These are phyloP conservation scores for Triadica sebifera DNA, from an alignment of 345 rosid species.

Conservation along the genomic window DNA sequence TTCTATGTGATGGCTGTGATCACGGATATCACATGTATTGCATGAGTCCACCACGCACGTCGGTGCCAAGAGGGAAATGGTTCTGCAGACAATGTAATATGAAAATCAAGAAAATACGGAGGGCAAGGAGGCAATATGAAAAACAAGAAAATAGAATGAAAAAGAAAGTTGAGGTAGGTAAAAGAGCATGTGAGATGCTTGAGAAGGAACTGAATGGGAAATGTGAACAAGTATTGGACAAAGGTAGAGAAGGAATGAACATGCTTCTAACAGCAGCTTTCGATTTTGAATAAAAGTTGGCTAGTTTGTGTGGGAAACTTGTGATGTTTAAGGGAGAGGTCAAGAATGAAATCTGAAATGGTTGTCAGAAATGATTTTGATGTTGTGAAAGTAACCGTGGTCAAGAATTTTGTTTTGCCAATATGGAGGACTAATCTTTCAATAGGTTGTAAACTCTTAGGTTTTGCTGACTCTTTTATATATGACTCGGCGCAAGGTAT, in stretches of 20 bases:
- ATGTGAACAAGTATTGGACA: slow-evolving; percentile 32
- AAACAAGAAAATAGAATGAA: slow-evolving; percentile 30
- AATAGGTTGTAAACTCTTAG: slow-evolving; percentile 37
- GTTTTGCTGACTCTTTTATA: slow-evolving; percentile 29
- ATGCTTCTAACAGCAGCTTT: slow-evolving; percentile 83
- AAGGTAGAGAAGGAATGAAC: slow-evolving; percentile 60
- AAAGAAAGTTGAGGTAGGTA: slow-evolving; percentile 20
- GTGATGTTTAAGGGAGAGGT: not conserved
- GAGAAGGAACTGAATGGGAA: slow-evolving; percentile 22
- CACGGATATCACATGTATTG: slow-evolving; percentile 87
- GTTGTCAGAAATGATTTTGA: not conserved
- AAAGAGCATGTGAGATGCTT: slow-evolving; percentile 16
- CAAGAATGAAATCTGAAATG: slow-evolving; percentile 1
- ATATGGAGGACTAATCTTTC: slow-evolving; percentile 15
- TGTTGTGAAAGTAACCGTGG: slow-evolving; percentile 13
- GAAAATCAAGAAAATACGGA: slow-evolving; percentile 49
- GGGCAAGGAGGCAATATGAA: slow-evolving; percentile 47
- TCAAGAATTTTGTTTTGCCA: slow-evolving; percentile 21
- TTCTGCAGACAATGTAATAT: slow-evolving; percentile 66
- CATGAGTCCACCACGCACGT: slow-evolving; percentile 57
- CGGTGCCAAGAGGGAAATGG: slow-evolving; percentile 72
- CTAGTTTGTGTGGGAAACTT: not conserved
- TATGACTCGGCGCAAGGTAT: slow-evolving; percentile 7
- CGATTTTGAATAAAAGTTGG: slow-evolving; percentile 37
- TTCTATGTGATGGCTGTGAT: slow-evolving; percentile 90